A percentile compares a stretch with the other conserved stretches of the same genome.
phyloP scores from a whole-genome alignment of 805 yeast genomes.

The Yamadazyma sp. region DNA sequence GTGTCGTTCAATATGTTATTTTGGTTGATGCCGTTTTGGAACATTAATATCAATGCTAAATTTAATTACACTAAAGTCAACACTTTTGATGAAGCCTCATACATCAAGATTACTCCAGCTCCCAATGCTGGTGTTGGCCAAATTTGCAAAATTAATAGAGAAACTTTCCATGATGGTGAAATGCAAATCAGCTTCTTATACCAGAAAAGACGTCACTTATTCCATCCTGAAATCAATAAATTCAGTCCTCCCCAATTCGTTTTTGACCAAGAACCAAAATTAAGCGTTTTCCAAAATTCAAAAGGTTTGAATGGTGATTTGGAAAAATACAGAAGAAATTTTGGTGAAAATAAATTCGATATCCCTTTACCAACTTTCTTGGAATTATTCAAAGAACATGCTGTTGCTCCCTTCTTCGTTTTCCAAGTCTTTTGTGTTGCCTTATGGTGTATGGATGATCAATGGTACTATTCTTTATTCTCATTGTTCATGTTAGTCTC shows the following conservation, averaged over 20 bases:
- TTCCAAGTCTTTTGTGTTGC: constrained; percentile 96
- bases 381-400: constrained; percentile 94
- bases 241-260: constrained; percentile 84
- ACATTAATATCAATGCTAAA: constrained; percentile 59
- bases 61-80: constrained; percentile 65
- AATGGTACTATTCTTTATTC: constrained; percentile 93
- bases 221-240: constrained; percentile 46
- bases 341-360: constrained; percentile 86
- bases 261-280: constrained; percentile 56
- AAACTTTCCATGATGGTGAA: constrained; percentile 52
- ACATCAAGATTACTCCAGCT: constrained; percentile 74
- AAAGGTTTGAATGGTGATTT: constrained; percentile 58
- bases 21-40: constrained; percentile 95
- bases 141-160: constrained; percentile 62
- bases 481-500: constrained; percentile 88
- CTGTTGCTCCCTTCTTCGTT: constrained; percentile 96
- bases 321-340: constrained; percentile 49
- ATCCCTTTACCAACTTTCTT: constrained; percentile 91
- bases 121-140: constrained; percentile 85
- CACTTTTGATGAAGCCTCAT: constrained; percentile 59
- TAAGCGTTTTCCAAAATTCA: constrained; percentile 53
- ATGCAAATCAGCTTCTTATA: constrained; percentile 70
- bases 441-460: constrained; percentile 93
- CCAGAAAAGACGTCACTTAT: constrained; percentile 89
- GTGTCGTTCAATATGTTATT: constrained; percentile 71